Base-by-base conservation (phyloP, 495 filamentous ascomycete species). In the Monascus purpureus region DNA sequence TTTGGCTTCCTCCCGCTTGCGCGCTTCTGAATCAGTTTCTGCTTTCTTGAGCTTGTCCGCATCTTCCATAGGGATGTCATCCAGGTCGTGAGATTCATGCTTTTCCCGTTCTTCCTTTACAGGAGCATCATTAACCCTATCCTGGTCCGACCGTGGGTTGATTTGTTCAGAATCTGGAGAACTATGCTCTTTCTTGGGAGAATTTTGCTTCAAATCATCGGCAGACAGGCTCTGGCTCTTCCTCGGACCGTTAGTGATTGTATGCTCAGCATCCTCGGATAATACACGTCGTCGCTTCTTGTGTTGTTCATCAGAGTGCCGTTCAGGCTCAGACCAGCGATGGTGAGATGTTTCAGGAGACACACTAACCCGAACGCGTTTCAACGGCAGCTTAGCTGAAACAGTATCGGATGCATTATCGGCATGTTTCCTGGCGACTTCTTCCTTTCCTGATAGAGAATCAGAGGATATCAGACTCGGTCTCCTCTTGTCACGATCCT, bases 311-410 rank as follows among this genome's bases (percentile, higher is more conserved):
- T 50, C 50, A 20, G 49, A 44, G 12, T 53, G 37, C 9, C 49
- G 47, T 25, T 55, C 56, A n/a, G 46, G 33, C 16, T 57, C 65
- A 36, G 62, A 59, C 22, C 69, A 70, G 15, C 63, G 55, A 22
- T 63, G 61, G 17, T 64, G 65, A 31, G 62, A 68, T 36, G 72
- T 61, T 28, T 80, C 74, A 2, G 80, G 80, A 3, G 77, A 81
- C 9, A 63, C 66, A 43, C 80, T 83, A 32, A 63, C 59, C 24
- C 80, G 70, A 40, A 72, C 67, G 26, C 80, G 68, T 44, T 84
- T 86, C 29, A 71, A 33, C 24, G 41, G 29, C 4, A 39, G 35
- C 24, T 40, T 49, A 7, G 50, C 48, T 11, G 47, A 35, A 4
- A 39, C 30, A 11, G 42, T 30, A 22, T 59, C 55, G 57, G 37